A percentile compares a stretch with the other conserved stretches of the same genome.
These are phyloP conservation scores for Kwoniella sp. DNA, from an alignment of 768 basidiomycete genomes.

Conservation along the genomic window DNA sequence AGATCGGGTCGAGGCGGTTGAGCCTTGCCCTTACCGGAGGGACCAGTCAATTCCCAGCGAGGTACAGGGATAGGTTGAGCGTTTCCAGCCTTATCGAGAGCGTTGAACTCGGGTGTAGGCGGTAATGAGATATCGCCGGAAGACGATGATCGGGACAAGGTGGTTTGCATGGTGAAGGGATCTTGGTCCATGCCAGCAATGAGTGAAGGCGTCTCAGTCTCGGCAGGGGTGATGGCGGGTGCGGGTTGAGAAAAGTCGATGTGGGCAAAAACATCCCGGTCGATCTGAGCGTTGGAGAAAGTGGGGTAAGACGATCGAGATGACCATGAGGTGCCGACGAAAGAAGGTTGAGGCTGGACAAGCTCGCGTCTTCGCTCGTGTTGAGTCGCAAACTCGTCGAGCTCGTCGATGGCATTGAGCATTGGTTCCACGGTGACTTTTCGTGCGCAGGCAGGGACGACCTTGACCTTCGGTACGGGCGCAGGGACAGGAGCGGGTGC, in stretches of 20 bases:
- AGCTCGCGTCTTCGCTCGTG: slow-evolving; percentile 2
- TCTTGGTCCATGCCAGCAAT: slow-evolving; percentile 15
- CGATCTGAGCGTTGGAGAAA: slow-evolving; percentile 19
- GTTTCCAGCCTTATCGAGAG: slow-evolving; percentile 22
- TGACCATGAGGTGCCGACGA: slow-evolving; percentile 16
- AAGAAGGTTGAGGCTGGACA: slow-evolving; percentile 2
- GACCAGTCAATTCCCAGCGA: slow-evolving; percentile 4
- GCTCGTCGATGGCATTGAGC: slow-evolving; percentile 6
- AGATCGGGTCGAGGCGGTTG: slow-evolving; percentile 10
- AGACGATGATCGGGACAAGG: slow-evolving; percentile 38
- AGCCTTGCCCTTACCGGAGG: not conserved
- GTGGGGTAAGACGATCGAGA: slow-evolving; percentile 14
- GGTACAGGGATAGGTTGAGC: slow-evolving; percentile 10
- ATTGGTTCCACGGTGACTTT: slow-evolving; percentile 1
- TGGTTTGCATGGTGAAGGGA: slow-evolving; percentile 8
- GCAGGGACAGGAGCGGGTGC: slow-evolving; percentile 19
- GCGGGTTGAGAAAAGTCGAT: slow-evolving; percentile 26
- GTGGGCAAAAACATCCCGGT: slow-evolving; percentile 23
- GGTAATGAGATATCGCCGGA: slow-evolving; percentile 44
- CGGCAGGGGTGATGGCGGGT: slow-evolving; percentile 1
- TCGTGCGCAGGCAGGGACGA: not conserved
- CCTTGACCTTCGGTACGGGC: not conserved
- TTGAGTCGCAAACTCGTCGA: slow-evolving; percentile 18
- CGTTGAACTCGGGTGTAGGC: slow-evolving; percentile 41
- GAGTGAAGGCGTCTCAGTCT: slow-evolving; percentile 25